Evolutionary conservation across 345 rosid genomes (phyloP).

Genomic region (Corymbia maculata): DNA sequence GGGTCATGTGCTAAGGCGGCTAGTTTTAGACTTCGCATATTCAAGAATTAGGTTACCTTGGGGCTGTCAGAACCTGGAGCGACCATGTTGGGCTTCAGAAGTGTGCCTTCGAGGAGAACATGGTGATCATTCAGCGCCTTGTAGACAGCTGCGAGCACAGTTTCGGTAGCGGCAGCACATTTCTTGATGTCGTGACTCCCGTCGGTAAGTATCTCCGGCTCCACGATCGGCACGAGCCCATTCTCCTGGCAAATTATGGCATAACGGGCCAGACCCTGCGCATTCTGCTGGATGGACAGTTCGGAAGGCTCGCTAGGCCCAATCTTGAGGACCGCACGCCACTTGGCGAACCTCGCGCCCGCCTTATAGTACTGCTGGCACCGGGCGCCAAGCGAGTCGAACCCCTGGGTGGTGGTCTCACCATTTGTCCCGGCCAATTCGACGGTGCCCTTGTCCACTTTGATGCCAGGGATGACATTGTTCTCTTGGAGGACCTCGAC

Average conservation of each 20-base stretch:
- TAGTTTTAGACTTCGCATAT: neutral
- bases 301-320: constrained; percentile 78
- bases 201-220: constrained; percentile 85
- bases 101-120: constrained; percentile 92
- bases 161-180: constrained; percentile 83
- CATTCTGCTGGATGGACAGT: constrained; percentile 77
- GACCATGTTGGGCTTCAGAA: constrained; percentile 97
- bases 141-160: constrained; percentile 79
- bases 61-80: constrained; percentile 87
- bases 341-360: constrained; percentile 90
- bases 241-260: constrained; percentile 96
- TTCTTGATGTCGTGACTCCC: constrained; percentile 72
- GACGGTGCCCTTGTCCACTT: constrained; percentile 92
- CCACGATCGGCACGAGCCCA: constrained; percentile 86
- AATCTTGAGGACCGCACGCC: constrained; percentile 95
- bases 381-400: constrained; percentile 70
- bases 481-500: constrained; percentile 79
- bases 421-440: constrained; percentile 78
- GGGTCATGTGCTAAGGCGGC: neutral
- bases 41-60: constrained; percentile 35
- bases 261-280: constrained; percentile 89
- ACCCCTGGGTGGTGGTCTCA: constrained; percentile 94
- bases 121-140: constrained; percentile 93
- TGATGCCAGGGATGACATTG: constrained; percentile 78
- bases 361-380: constrained; percentile 91